Base-by-base conservation (phyloP, 2,329 filamentous ascomycete genomes). In the Aspergillus sp. region DNA sequence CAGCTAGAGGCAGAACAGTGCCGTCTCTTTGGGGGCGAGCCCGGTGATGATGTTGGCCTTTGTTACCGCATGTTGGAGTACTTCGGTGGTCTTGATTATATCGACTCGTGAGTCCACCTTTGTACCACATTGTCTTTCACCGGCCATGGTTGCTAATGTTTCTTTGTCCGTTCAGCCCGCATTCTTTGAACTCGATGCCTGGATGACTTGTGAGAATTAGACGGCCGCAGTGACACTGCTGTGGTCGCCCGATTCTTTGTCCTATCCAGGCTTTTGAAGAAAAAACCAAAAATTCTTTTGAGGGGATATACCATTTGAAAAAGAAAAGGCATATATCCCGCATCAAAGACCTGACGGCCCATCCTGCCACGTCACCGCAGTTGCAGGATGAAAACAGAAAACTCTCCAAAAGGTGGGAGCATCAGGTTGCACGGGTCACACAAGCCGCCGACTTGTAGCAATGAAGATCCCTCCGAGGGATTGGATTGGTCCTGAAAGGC, bases 61-160 rank as follows among this genome's bases (percentile, higher is more conserved):
- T 78, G 76, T 62, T 74, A 74, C 60, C 71, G 72, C 50, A 79
- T 79, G 77, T 67, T 78, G 54, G 76, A 78, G 58, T 77, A 75
- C 51, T 79, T 79, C 53, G 75, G 68, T 59, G 73, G 73, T 50
- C 71, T 79, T 59, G 76, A 79, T 57, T 79, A 76, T 63, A 74
- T 78, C 55, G 65, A 77, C 52, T 63, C 67, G 68, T 73, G 59
- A 72, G 68, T 69, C 21, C 42, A 23, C 11, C 7, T 36, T 21
- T 36, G 25, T 38, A 11, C 19, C 36, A 14, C 23, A 21, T 13
- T 38, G 47, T 10, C 16, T 40, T 17, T 36, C 17, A 9, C 25
- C 44, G 42, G 11, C 17, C 20, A 40, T 31, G 17, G 10, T 32
- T 42, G n/a, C 45, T 56, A 45, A 57, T 40, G 29, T 3, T 19